Base-by-base conservation (phyloP, 257 asterid genomes). In the Solanum pimpinellifolium region DNA sequence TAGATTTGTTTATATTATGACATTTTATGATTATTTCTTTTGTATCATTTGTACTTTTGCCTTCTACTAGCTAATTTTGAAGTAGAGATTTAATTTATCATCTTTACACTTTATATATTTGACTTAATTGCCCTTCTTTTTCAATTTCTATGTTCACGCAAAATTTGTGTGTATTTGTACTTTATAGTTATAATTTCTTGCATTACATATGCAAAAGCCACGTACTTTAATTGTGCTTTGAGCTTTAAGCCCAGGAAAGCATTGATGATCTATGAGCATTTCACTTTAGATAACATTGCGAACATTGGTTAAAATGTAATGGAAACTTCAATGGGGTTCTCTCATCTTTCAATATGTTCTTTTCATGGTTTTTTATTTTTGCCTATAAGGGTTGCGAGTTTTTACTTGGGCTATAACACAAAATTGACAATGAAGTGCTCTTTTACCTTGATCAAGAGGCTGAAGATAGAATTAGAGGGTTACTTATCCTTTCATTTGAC, bases 401-500 rank as follows among this genome's bases (percentile, higher is more conserved):
- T 49, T 41, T 25, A 27, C 70, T 46, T 11, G 14, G 21, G 42
- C 76, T 52, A 52, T 74, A 20, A 35, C 12, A 44, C 52, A 49
- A 29, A 47, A 13, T 81, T 80, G 44, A 47, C 29, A 3, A 49
- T 42, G 42, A 47, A 29, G 18, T 81, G 84, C 83, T 29, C 85
- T 8, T 49, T 52, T 49, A 49, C 46, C 87, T 56, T 85, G 46
- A 84, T 70, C 37, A 31, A 70, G 62, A 85, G 69, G 52, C 39
- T 46, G 44, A 4, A 69, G 23, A 6, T 77, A 81, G 49, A 29
- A 60, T 74, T 46, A 41, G 25, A 65, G 80, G 85, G 65, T 85
- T n/a, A 76, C 49, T 87, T 44, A 86, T 86, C 83, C 33, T 37
- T 31, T 91, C 73, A 82, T 70, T 85, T 73, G 84, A 23, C 75